These are phyloP conservation scores for Cyclotella cryptica DNA, from an alignment of 108 stramenopile species.

Conservation along the genomic window DNA sequence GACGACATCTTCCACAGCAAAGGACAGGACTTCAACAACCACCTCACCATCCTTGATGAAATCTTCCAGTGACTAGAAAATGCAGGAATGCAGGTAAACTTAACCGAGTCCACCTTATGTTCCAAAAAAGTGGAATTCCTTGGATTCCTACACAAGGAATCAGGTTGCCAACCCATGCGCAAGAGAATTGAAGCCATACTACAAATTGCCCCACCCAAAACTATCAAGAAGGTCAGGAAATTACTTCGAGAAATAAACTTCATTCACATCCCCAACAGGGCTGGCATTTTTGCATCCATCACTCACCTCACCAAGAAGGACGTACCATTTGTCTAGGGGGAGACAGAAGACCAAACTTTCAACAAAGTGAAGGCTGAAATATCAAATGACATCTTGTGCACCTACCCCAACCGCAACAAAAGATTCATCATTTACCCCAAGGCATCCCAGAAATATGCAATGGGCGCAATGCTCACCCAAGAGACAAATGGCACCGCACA, in stretches of 20 bases:
- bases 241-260: background rate
- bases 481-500: too few species aligned
- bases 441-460: too few species aligned
- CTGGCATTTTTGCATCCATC: background rate
- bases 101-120: background rate
- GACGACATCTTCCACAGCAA: constrained; percentile 13
- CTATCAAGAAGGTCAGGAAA: background rate
- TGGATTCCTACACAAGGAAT: background rate
- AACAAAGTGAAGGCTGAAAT: background rate
- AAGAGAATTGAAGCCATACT: constrained; percentile 10
- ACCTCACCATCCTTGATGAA: background rate
- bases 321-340: background rate
- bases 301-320: constrained; percentile 6
- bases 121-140: background rate
- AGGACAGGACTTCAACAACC: background rate
- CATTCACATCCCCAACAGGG: background rate
- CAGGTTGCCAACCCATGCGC: background rate
- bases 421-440: too few species aligned
- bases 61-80: background rate
- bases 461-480: too few species aligned
- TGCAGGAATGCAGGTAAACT: background rate
- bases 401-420: background rate
- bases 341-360: background rate
- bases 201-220: background rate
- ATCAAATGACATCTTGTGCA: background rate